Evolutionary conservation across 306 rosid genomes (phyloP), one percentile per base, ranked within the genome.

Genomic region (Inga laurina): DNA sequence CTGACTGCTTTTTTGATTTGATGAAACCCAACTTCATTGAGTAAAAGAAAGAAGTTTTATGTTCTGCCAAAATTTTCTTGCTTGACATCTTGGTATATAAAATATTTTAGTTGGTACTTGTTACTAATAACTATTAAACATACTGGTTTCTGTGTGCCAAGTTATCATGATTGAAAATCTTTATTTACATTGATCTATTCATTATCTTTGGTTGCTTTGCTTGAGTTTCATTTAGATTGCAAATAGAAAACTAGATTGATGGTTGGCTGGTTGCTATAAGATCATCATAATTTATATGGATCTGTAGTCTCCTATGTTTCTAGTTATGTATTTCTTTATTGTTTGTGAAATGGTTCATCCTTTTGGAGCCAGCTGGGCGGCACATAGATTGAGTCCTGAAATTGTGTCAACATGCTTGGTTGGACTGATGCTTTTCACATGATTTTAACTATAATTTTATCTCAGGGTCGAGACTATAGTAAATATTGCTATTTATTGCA

Each of bases 251-350:
- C 34, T 67, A 66, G 9, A 59, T 41, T 61, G 62, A 68, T 57
- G 81, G 75, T 82, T 32, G 15, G 62, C 59, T 57, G 78, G 75
- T 82, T 32, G 15, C 41, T 71, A 49, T 44, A 51, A 80, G 61
- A 48, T 48, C 64, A 75, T 75, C 77, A 43, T 75, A 65, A 64
- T 18, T 72, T 62, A 41, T 80, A 61, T 83, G 72, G 86, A 74
- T 76, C 22, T 83, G 10, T 30, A 65, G 19, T 72, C 46, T 65
- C 74, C 30, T 45, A 35, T 34, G 57, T 54, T 75, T 76, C 49
- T 72, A 72, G 83, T 79, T 81, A 32, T 82, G 30, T 51, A 8
- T 22, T 69, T 71, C 62, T 56, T 27, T 32, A 6, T 13, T 65
- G 51, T 44, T 44, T 74, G 54, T 76, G 72, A 83, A 65, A 41